Percentiles rank a stretch among this genome's conserved stretches.
Evolutionary conservation across 2,329 filamentous ascomycete genomes (phyloP).

Genomic region (Elsinoe australis): DNA sequence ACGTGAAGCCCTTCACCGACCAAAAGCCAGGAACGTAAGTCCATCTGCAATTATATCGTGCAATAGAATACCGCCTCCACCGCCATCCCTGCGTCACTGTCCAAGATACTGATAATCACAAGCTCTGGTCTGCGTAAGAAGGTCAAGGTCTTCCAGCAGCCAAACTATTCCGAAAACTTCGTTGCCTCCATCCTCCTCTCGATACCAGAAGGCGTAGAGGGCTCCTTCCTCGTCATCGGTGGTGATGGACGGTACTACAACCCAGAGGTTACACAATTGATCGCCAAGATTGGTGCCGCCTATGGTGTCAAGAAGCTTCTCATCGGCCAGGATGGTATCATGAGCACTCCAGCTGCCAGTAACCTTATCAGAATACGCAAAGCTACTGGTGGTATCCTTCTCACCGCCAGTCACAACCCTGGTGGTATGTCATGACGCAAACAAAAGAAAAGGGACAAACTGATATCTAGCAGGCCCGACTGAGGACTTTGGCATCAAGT

Average conservation of each 20-base stretch:
- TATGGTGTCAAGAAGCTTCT: constrained; percentile 99
- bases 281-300: constrained; percentile 91
- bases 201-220: constrained; percentile 87
- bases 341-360: constrained; percentile 92
- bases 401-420: constrained; percentile 97
- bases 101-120: constrained; percentile 20
- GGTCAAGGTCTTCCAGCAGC: constrained; percentile 93
- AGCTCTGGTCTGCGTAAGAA: constrained; percentile 98
- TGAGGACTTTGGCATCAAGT: constrained; percentile 99
- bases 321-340: constrained; percentile 90
- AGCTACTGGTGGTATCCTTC: constrained; percentile 89
- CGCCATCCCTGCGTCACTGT: background rate
- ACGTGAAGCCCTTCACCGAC: constrained; percentile 79
- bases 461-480: constrained; percentile 60
- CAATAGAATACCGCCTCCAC: too few species aligned
- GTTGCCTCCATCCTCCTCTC: constrained; percentile 89
- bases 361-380: constrained; percentile 91
- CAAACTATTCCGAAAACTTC: constrained; percentile 94
- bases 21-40: constrained; percentile 99
- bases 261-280: constrained; percentile 90
- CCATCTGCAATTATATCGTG: constrained; percentile 6
- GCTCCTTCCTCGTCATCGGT: constrained; percentile 87
- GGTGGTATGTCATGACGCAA: constrained; percentile 59
- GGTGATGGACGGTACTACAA: constrained; percentile 98
- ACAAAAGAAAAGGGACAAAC: constrained; percentile 1